Evolutionary conservation across 169 alveolate genomes (phyloP), one percentile per base, ranked within the genome.

Genomic region (Theileria parva): DNA sequence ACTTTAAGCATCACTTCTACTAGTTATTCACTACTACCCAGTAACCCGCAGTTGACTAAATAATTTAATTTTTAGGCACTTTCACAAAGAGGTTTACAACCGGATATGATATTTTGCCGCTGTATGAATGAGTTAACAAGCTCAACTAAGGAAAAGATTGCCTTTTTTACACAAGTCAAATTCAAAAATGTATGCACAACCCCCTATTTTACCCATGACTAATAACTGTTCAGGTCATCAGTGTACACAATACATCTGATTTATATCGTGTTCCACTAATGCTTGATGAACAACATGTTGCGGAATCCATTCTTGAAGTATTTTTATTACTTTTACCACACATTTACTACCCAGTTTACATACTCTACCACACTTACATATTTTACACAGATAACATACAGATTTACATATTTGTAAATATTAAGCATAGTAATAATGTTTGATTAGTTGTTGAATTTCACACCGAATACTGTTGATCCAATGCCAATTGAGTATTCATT

Each of bases 21-120:
- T 63, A 63, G 71, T 23, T 63, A 63, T n/a, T 4, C 19, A n/a
- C 51, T 63, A 7, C 2, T 57, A 2, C 50, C 6, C 3, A 8
- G 71, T 19, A 0, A n/a, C 23, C 39, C 34, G 21, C 48, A 63
- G 0, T 63, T 17, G 19, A 27, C 34, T 28, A 32, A 23, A 15
- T 63, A 63, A 39, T 13, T 1, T 63, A 63, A 63, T 63, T 7
- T 9, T 28, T 66, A 79, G 87, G 79, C 91, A 63, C 77, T 93
- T 59, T 85, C 89, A 53, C 95, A 85, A 53, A 87, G 92, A 19
- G 96, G 96, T 17, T 63, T 94, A 37, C 88, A 83, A 34, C 95
- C 96, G 9, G 96, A 92, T 70, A 92, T 94, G 83, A 87, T 94
- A 19, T 92, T 92, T 72, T 93, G 97, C 79, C 91, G 97, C 28